Percentiles rank a stretch among this genome's conserved stretches.
Conservation (phyloP, 139 green algal genomes). For the Chlorella sp. region DNA sequence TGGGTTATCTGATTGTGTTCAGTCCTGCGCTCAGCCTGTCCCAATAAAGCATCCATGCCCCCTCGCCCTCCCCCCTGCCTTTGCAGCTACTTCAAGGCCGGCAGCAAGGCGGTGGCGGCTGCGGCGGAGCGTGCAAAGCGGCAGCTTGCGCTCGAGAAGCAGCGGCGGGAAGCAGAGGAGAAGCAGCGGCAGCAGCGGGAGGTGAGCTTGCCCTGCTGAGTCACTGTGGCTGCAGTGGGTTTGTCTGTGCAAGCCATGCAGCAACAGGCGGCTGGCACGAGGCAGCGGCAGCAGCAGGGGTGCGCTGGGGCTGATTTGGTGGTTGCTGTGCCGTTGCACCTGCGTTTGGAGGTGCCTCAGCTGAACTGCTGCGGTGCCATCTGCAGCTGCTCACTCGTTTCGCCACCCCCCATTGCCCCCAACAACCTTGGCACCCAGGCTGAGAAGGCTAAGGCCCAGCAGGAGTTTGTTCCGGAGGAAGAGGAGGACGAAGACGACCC, state of each 20-base stretch:
- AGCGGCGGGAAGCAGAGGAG: slow-evolving; percentile 40
- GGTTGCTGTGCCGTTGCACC: no score
- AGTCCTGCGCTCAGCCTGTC: no score
- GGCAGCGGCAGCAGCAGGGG: no score
- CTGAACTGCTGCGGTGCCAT: no score
- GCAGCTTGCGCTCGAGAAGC: slow-evolving; percentile 39
- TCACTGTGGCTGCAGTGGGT: not conserved
- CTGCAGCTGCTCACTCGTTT: no score
- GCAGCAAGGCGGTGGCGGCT: slow-evolving; percentile 46
- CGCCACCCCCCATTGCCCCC: not conserved
- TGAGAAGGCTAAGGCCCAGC: not conserved
- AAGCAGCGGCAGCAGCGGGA: slow-evolving; percentile 26
- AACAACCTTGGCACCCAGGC: not conserved
- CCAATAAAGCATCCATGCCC: no score
- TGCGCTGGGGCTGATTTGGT: no score
- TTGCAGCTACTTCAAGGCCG: slow-evolving; percentile 69
- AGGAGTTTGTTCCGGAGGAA: slow-evolving; percentile 23
- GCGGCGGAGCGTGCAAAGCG: slow-evolving; percentile 32
- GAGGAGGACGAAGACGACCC: slow-evolving; percentile 16
- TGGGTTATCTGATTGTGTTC: no score
- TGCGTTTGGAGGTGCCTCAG: no score
- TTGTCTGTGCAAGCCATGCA: not conserved
- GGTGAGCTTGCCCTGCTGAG: not conserved
- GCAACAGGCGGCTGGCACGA: no score
- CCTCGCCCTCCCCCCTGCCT: no score